Evolutionary conservation across 2,329 filamentous ascomycete species (phyloP).

Genomic region (Massarina eburnea): DNA sequence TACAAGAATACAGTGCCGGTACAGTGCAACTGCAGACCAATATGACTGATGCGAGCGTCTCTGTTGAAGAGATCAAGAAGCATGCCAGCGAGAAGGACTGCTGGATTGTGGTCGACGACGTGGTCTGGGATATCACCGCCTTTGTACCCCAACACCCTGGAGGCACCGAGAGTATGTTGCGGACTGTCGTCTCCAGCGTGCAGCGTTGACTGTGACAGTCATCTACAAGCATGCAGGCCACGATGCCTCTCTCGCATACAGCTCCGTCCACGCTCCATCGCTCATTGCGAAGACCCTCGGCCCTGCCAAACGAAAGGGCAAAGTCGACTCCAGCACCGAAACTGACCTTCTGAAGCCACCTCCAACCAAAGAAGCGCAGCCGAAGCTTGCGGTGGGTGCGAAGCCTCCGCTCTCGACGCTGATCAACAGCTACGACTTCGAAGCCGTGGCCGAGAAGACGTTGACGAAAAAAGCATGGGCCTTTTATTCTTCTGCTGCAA

Average conservation of each 20-base stretch:
- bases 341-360: slow-evolving; percentile 8
- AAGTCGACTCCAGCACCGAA: slow-evolving; percentile 2
- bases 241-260: slow-evolving; percentile 47
- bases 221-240: slow-evolving; percentile 23
- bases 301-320: slow-evolving; percentile 31
- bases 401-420: slow-evolving; percentile 45
- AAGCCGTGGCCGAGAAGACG: slow-evolving; percentile 42
- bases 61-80: slow-evolving; percentile 17
- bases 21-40: too few relatives aligned
- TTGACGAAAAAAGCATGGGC: slow-evolving; percentile 46
- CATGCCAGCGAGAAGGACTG: slow-evolving; percentile 23
- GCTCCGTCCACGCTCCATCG: slow-evolving; percentile 50
- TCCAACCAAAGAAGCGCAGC: slow-evolving; percentile 8
- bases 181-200: background rate
- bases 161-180: slow-evolving; percentile 41
- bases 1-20: too few relatives aligned
- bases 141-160: slow-evolving; percentile 63
- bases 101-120: slow-evolving; percentile 67
- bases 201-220: slow-evolving; percentile 4
- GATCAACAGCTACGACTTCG: slow-evolving; percentile 48
- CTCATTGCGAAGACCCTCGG: slow-evolving; percentile 40
- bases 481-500: slow-evolving; percentile 54
- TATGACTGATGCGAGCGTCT: slow-evolving; percentile 3
- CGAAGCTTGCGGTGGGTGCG: slow-evolving; percentile 2
- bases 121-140: slow-evolving; percentile 65